Conservation (phyloP, 129 eudicot species). For the Escallonia herrerae region DNA sequence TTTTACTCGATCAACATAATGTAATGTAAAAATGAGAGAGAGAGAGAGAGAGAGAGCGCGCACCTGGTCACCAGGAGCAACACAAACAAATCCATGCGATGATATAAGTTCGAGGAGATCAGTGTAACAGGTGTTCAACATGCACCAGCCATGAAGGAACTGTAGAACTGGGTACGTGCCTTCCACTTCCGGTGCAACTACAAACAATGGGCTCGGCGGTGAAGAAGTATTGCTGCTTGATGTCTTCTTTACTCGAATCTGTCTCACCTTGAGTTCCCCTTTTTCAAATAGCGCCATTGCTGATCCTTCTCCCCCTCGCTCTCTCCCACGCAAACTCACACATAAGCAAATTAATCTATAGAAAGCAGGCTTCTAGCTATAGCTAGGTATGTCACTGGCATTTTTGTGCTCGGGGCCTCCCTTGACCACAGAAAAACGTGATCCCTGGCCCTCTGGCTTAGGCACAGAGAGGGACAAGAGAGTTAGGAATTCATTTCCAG, state of each 20-base stretch:
- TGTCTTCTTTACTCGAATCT: constrained; percentile 17
- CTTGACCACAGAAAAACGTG: too few relatives aligned
- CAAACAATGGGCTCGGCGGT: constrained; percentile 9
- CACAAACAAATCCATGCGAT: constrained; percentile 46
- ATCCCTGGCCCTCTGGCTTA: too few relatives aligned
- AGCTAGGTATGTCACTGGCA: too few relatives aligned
- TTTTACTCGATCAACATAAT: too few relatives aligned
- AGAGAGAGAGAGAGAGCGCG: neutral
- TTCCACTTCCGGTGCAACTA: constrained; percentile 12
- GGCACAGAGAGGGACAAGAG: too few relatives aligned
- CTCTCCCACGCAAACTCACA: neutral
- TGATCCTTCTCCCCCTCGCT: neutral
- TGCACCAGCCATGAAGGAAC: constrained; percentile 25
- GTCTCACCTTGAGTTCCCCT: constrained; percentile 8
- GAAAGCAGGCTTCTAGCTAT: too few relatives aligned
- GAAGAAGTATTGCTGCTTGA: constrained; percentile 8
- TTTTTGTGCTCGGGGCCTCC: too few relatives aligned
- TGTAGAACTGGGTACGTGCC: constrained; percentile 32
- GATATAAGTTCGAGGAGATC: constrained; percentile 21
- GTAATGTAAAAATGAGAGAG: too few relatives aligned
- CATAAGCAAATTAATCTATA: too few relatives aligned
- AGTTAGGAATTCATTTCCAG: too few relatives aligned
- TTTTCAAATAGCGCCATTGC: neutral
- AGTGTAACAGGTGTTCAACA: constrained; percentile 19
- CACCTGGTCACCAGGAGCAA: constrained; percentile 38